These are phyloP conservation scores for Luffa acutangula DNA, from an alignment of 306 rosid species.

Conservation along the genomic window DNA sequence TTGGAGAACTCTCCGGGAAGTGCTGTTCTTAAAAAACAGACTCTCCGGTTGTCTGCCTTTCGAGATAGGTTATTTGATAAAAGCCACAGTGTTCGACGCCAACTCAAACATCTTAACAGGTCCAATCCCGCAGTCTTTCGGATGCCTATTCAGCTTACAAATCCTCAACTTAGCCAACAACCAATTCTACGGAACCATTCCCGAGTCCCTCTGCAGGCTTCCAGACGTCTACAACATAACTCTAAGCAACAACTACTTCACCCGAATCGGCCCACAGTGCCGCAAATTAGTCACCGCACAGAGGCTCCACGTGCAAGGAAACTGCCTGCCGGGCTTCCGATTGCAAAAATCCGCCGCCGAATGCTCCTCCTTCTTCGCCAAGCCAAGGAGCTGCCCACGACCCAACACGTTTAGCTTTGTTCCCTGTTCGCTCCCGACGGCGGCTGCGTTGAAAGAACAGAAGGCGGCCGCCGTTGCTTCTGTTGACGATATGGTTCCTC, in stretches of 20 bases:
- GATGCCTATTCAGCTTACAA: constrained; percentile 16
- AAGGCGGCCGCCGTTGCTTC: background rate
- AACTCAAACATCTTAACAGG: constrained; percentile 18
- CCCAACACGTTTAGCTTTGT: constrained; percentile 12
- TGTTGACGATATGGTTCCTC: constrained; percentile 17
- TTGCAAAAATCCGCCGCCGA: constrained; percentile 15
- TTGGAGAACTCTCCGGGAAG: constrained; percentile 20
- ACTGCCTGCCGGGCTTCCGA: constrained; percentile 28
- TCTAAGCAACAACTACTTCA: constrained; percentile 20
- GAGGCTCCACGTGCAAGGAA: constrained; percentile 21
- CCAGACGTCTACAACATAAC: constrained; percentile 18
- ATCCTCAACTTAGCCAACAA: constrained; percentile 22
- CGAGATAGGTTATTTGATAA: constrained; percentile 23
- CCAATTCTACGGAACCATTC: constrained; percentile 24
- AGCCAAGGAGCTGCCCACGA: constrained; percentile 15
- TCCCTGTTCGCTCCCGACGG: constrained; percentile 12
- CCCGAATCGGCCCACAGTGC: constrained; percentile 22
- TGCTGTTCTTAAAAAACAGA: constrained; percentile 15
- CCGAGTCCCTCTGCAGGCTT: constrained; percentile 22
- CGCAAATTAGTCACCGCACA: constrained; percentile 16
- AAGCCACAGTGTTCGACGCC: constrained; percentile 23
- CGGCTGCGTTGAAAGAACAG: background rate
- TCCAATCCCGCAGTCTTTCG: constrained; percentile 30
- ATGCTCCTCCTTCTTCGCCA: constrained; percentile 18
- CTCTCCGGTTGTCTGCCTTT: constrained; percentile 27